Evolutionary conservation across 495 filamentous ascomycete species (phyloP).

Genomic region (Penicillium dipodomyicola): DNA sequence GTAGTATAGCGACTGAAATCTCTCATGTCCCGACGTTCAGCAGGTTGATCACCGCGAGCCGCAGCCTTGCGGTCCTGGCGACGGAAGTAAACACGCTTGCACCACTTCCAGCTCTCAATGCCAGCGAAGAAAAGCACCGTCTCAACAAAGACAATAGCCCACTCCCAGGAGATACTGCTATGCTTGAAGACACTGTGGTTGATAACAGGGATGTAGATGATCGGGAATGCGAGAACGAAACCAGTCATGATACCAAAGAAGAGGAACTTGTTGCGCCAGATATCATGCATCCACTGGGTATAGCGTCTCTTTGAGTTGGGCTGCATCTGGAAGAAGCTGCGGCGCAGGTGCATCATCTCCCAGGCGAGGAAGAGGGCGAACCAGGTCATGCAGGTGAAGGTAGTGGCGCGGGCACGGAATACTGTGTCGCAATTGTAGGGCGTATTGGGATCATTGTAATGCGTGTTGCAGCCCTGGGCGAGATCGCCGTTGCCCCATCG

Average conservation of each 20-base stretch:
- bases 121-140: conserved; percentile 61
- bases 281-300: conserved; percentile 57
- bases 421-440: conserved; percentile 57
- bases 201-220: conserved; percentile 69
- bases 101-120: conserved; percentile 66
- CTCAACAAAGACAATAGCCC: conserved; percentile 61
- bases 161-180: conserved; percentile 69
- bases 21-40: conserved; percentile 18
- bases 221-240: conserved; percentile 69
- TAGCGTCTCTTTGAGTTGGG: conserved; percentile 50
- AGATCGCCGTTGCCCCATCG: conserved; percentile 66
- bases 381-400: conserved; percentile 72
- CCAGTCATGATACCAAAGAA: conserved; percentile 67
- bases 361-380: conserved; percentile 71
- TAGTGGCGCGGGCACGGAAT: conserved; percentile 69
- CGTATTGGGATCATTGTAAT: conserved; percentile 36
- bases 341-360: conserved; percentile 69
- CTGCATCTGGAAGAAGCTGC: conserved; percentile 67
- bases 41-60: conserved; percentile 7
- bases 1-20: conserved; percentile 41
- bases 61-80: conserved; percentile 23
- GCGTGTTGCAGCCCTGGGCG: conserved; percentile 60
- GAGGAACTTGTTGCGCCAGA: conserved; percentile 71
- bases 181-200: conserved; percentile 71
- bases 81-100: conserved; percentile 55